Evolutionary conservation across 768 basidiomycete genomes (phyloP).

Genomic region (Lentinula sp.): DNA sequence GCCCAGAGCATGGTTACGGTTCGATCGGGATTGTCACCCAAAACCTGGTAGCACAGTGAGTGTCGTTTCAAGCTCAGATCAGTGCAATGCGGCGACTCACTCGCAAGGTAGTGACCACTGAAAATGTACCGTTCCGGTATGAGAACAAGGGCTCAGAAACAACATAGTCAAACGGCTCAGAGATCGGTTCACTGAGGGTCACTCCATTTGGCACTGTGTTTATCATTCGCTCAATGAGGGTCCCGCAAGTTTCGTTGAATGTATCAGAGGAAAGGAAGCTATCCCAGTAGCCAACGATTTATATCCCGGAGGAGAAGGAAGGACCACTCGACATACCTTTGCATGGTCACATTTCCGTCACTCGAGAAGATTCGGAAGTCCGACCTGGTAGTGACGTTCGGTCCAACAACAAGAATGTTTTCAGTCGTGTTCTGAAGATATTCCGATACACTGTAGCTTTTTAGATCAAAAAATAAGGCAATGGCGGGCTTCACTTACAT

Average conservation of each 20-base stretch:
- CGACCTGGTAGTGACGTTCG: constrained; percentile 14
- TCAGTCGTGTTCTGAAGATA: constrained; percentile 9
- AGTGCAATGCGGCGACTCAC: constrained; percentile 18
- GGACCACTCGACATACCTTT: constrained; percentile 5
- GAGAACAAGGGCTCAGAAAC: constrained; percentile 19
- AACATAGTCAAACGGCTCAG: constrained; percentile 27
- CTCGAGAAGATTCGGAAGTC: constrained; percentile 17
- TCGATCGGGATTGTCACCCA: not conserved
- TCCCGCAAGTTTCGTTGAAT: constrained; percentile 32
- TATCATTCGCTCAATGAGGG: constrained; percentile 38
- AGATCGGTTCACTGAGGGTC: constrained; percentile 33
- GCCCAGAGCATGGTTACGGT: constrained; percentile 2
- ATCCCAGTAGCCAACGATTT: not conserved
- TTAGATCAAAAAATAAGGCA: not conserved
- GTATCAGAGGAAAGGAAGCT: constrained; percentile 10
- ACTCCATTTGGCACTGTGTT: constrained; percentile 41
- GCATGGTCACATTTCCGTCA: constrained; percentile 17
- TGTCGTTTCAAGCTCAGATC: not conserved
- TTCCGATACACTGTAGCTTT: constrained; percentile 3
- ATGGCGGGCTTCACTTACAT: not conserved
- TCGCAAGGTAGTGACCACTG: constrained; percentile 33
- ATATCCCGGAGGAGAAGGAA: not conserved
- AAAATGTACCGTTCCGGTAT: constrained; percentile 27
- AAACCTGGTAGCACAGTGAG: not conserved
- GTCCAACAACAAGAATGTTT: constrained; percentile 13